Conservation (phyloP, 495 filamentous ascomycete genomes). For the Cenococcum geophilum region DNA sequence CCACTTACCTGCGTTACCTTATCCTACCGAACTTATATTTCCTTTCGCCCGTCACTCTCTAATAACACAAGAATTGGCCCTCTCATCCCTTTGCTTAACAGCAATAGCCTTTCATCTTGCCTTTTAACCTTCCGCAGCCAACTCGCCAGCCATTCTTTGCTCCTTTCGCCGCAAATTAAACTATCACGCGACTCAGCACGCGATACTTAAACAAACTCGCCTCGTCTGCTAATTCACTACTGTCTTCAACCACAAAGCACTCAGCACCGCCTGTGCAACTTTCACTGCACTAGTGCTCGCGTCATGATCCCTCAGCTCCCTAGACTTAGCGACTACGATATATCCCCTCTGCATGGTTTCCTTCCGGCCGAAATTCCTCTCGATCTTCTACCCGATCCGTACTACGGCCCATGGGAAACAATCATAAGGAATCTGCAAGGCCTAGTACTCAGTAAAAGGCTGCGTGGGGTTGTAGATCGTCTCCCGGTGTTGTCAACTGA, state of each 20-base stretch:
- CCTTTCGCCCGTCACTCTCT: background rate
- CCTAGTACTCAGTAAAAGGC: slow-evolving; percentile 72
- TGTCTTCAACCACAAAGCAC: too few relatives aligned
- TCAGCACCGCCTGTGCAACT: background rate
- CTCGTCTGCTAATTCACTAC: too few relatives aligned
- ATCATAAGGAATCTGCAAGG: slow-evolving; percentile 78
- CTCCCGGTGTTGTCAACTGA: slow-evolving; percentile 77
- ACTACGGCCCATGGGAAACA: slow-evolving; percentile 90
- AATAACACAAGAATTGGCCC: background rate
- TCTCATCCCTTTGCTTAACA: too few relatives aligned
- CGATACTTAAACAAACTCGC: too few relatives aligned
- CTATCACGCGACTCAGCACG: too few relatives aligned
- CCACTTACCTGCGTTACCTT: background rate
- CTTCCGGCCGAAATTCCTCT: slow-evolving; percentile 78
- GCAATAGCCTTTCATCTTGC: too few relatives aligned
- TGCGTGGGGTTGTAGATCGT: slow-evolving; percentile 67
- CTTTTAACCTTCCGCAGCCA: too few relatives aligned
- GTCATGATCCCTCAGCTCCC: slow-evolving; percentile 82
- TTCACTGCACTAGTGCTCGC: background rate
- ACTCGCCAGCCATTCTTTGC: too few relatives aligned
- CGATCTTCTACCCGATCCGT: slow-evolving; percentile 70
- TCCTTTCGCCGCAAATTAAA: too few relatives aligned
- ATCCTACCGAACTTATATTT: background rate
- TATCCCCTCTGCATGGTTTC: slow-evolving; percentile 82
- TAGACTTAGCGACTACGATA: slow-evolving; percentile 71